phyloP scores from a whole-genome alignment of 768 basidiomycete genomes.

The Thelephora ganbajun region DNA sequence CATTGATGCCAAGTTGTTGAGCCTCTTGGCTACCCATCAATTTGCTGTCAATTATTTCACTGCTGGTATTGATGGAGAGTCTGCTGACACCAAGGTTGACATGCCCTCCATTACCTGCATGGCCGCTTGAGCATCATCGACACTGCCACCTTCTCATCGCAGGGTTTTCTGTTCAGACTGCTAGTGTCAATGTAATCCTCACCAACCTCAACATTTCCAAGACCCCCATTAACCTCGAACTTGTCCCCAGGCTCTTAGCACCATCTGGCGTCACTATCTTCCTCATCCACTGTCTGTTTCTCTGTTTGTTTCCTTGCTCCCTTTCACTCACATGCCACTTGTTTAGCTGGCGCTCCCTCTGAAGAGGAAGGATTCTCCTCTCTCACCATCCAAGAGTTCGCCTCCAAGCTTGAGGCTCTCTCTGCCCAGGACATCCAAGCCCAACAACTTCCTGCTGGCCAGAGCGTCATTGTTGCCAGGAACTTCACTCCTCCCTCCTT shows the following conservation, averaged over 20 bases:
- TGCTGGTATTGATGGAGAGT: slow-evolving; percentile 8
- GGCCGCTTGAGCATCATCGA: slow-evolving; percentile 10
- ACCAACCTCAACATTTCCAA: slow-evolving; percentile 12
- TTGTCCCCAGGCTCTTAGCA: slow-evolving; percentile 14
- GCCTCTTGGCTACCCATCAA: slow-evolving; percentile 8
- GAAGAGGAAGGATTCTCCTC: too few relatives aligned
- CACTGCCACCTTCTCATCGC: slow-evolving; percentile 6
- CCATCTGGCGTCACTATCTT: too few relatives aligned
- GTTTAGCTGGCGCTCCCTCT: too few relatives aligned
- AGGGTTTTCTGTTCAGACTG: not conserved
- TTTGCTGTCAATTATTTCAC: slow-evolving; percentile 9
- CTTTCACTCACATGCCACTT: too few relatives aligned
- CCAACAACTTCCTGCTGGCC: too few relatives aligned
- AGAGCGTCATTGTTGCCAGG: too few relatives aligned
- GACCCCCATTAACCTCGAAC: slow-evolving; percentile 9
- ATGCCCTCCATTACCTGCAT: slow-evolving; percentile 5
- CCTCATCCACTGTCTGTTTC: too few relatives aligned
- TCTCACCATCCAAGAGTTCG: too few relatives aligned
- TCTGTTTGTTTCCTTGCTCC: too few relatives aligned
- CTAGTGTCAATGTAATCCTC: slow-evolving; percentile 12
- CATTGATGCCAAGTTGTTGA: slow-evolving; percentile 9
- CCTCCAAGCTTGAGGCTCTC: too few relatives aligned
- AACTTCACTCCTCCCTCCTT: slow-evolving; percentile 3
- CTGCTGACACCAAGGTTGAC: slow-evolving; percentile 15
- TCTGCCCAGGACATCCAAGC: too few relatives aligned